Percentiles rank a stretch among this genome's conserved stretches.
These are phyloP conservation scores for Kockiozyma suomiensis DNA, from an alignment of 805 yeast species.

Conservation along the genomic window DNA sequence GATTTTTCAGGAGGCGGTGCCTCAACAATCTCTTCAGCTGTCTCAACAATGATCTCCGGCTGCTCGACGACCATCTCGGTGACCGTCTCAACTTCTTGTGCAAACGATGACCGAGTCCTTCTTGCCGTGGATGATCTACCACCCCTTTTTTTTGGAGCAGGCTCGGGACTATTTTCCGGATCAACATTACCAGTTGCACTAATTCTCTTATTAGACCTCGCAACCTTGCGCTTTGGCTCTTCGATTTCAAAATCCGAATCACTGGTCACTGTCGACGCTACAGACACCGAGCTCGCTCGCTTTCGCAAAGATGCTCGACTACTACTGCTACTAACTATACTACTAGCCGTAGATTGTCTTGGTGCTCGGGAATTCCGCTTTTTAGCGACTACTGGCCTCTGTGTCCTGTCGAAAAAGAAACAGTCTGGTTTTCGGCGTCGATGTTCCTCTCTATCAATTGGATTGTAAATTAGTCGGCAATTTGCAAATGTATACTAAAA, in stretches of 20 bases:
- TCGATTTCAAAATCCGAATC: conserved; percentile 9
- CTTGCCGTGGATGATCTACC: not conserved
- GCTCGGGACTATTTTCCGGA: not conserved
- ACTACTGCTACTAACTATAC: not conserved
- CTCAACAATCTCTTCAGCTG: not conserved
- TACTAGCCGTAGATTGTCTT: conserved; percentile 8
- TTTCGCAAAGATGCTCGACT: conserved; percentile 10
- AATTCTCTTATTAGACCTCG: conserved; percentile 9
- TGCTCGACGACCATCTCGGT: not conserved
- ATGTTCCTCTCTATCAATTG: conserved; percentile 57
- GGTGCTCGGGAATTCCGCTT: conserved; percentile 22
- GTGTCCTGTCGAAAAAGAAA: conserved; percentile 43
- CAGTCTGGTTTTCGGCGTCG: conserved; percentile 48
- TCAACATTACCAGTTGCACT: conserved; percentile 7
- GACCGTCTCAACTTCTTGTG: not conserved
- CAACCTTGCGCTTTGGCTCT: conserved; percentile 20
- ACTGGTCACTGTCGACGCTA: not conserved
- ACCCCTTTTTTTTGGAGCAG: not conserved
- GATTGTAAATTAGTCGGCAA: not conserved
- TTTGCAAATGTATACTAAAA: no score
- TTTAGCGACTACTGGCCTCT: conserved; percentile 2
- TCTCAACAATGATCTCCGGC: not conserved
- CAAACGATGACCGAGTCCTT: not conserved
- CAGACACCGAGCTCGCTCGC: conserved; percentile 21
- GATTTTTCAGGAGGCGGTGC: not conserved